Conservation (phyloP, 2,329 filamentous ascomycete genomes). For the Penicillium sp. region DNA sequence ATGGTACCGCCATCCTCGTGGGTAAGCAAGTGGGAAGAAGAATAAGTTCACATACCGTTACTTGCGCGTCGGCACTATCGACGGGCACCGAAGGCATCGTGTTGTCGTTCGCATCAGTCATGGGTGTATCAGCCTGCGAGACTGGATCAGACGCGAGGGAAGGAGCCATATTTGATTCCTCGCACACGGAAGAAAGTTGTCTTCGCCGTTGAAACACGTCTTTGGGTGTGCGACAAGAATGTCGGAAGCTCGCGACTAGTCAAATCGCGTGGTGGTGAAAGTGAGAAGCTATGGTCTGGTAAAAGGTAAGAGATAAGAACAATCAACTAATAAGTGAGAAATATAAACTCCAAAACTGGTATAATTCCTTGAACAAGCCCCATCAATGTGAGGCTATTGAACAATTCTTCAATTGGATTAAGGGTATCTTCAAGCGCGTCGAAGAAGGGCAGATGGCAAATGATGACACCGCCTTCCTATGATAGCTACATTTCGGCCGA, state of each 20-base stretch:
- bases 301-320: background rate
- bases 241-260: constrained; percentile 9
- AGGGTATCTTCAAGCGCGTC: constrained; percentile 29
- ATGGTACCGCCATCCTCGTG: no score
- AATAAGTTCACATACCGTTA: constrained; percentile 33
- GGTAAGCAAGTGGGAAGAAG: background rate
- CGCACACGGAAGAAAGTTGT: constrained; percentile 28
- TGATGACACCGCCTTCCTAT: constrained; percentile 2
- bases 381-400: constrained; percentile 3
- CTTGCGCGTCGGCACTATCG: constrained; percentile 36
- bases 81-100: constrained; percentile 36
- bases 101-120: constrained; percentile 44
- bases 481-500: constrained; percentile 19
- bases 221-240: constrained; percentile 6
- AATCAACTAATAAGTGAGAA: background rate
- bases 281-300: background rate
- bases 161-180: constrained; percentile 40
- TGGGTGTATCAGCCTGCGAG: constrained; percentile 46
- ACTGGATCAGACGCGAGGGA: constrained; percentile 40
- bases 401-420: constrained; percentile 16
- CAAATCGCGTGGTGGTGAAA: constrained; percentile 4
- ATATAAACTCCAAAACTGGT: background rate
- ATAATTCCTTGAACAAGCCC: constrained; percentile 1
- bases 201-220: constrained; percentile 9
- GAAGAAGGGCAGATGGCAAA: constrained; percentile 3